Evolutionary conservation across 2,329 filamentous ascomycete genomes (phyloP).

Genomic region (Aspergillus fructus): DNA sequence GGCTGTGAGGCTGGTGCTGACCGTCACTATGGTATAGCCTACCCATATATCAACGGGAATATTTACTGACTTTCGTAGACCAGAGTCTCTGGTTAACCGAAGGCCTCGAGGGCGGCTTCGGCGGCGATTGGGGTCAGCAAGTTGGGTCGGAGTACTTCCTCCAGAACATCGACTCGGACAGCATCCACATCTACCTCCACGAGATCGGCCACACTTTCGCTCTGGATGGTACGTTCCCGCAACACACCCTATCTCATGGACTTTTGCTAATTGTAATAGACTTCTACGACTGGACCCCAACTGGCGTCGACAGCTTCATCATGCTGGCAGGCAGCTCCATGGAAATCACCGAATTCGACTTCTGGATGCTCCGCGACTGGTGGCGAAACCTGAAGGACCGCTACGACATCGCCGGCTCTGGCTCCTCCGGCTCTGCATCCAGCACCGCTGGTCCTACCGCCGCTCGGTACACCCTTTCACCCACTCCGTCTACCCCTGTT

Average conservation of each 20-base stretch:
- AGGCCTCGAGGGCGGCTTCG: slow-evolving; percentile 16
- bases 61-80: slow-evolving; percentile 5
- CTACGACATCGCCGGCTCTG: slow-evolving; percentile 5
- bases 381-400: slow-evolving; percentile 18
- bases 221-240: slow-evolving; percentile 11
- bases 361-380: slow-evolving; percentile 19
- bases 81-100: slow-evolving; percentile 20
- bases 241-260: background rate
- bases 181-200: slow-evolving; percentile 18
- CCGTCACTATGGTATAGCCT: slow-evolving; percentile 14
- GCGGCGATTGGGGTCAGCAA: slow-evolving; percentile 20
- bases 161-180: slow-evolving; percentile 9
- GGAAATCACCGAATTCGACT: slow-evolving; percentile 18
- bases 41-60: rapidly evolving
- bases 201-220: slow-evolving; percentile 19
- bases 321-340: slow-evolving; percentile 18
- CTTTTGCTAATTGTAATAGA: slow-evolving; percentile 1
- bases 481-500: background rate
- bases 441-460: background rate
- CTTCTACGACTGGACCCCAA: slow-evolving; percentile 20
- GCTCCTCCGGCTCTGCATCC: background rate
- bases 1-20: slow-evolving; percentile 8
- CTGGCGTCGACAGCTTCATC: slow-evolving; percentile 14
- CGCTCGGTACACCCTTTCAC: background rate
- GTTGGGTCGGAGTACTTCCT: slow-evolving; percentile 17